Base-by-base conservation (phyloP, 306 rosid genomes). In the Carpinus fangiana region DNA sequence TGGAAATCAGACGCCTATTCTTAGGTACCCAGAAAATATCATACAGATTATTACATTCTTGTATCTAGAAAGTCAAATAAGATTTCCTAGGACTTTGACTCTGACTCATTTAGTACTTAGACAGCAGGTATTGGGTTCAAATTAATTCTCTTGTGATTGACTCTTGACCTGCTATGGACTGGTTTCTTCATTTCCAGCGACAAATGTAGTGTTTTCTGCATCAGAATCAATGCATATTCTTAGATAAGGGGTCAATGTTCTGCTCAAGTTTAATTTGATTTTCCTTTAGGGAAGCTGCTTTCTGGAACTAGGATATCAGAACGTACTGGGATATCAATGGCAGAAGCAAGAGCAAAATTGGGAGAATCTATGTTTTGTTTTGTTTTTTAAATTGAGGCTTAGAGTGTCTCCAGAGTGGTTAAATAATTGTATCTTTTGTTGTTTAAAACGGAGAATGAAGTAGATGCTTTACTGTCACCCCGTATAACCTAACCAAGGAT, bases 31-130 rank as follows among this genome's bases (percentile, higher is more conserved):
- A 57, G 36, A 57, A 57, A 57, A 2, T 60, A 60, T 60, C 38
- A 60, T 13, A 26, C 34, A 21, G 13, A 21, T 60, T 23, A 26
- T 9, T 23, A 21, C 2, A 26, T 12, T 59, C 16, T 60, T 60
- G 13, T 26, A 12, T 21, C 66, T 10, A 60, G 38, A 60, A 60
- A 60, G 36, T 4, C 26, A 26, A 12, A 60, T 60, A 4, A 28
- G 66, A 26, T 21, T 60, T 60, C 66, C 13, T 60, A 60, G 66
- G 66, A 31, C 31, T 60, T 60, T 60, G 36, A 60, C 66, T 21
- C 36, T 10, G 36, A 23, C 36, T 21, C 38, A 60, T 23, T 23
- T 10, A 60, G 11, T 26, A 10, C 66, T 23, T 60, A 26, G 66
- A 1, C 31, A 60, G 66, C 66, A 60, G 43, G 45, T 38, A 60